Percentiles rank a stretch among this genome's conserved stretches.
Evolutionary conservation across 495 filamentous ascomycete species (phyloP).

Genomic region (Trichoderma asperelloides): DNA sequence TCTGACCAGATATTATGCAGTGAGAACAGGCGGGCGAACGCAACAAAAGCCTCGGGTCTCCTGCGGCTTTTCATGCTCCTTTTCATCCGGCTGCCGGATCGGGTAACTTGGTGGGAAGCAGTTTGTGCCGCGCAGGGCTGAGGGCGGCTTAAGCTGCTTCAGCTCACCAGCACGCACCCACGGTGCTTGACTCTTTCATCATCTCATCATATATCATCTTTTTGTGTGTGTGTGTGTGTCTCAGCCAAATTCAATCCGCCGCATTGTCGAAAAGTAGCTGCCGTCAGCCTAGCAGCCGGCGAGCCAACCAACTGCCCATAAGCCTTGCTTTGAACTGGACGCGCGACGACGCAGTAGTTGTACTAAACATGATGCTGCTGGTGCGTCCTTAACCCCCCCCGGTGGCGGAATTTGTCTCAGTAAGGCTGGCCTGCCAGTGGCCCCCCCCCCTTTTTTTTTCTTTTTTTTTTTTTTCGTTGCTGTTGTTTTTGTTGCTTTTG

Average conservation of each 20-base stretch:
- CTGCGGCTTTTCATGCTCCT: not conserved
- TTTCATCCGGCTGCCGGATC: not conserved
- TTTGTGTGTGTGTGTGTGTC: not conserved
- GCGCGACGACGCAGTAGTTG: not conserved
- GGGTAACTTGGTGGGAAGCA: not conserved
- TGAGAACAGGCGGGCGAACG: not conserved
- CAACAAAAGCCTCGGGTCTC: not conserved
- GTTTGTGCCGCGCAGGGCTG: slow-evolving; percentile 5
- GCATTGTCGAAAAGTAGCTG: not conserved
- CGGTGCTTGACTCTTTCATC: not conserved
- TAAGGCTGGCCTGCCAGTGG: slow-evolving; percentile 3
- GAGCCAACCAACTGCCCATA: not conserved
- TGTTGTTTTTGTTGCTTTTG: too few relatives aligned
- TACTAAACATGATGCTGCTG: not conserved
- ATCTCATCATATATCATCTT: slow-evolving; percentile 3
- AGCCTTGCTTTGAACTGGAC: not conserved
- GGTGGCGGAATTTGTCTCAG: not conserved
- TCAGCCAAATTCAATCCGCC: not conserved
- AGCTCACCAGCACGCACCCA: not conserved
- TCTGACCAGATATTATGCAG: slow-evolving; percentile 2
- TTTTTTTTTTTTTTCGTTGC: too few relatives aligned
- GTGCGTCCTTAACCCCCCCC: not conserved
- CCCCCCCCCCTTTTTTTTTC: too few relatives aligned
- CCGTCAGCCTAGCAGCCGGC: not conserved
- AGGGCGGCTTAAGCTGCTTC: not conserved